Base-by-base conservation (phyloP, 179 eudicot species). In the Camellia oleifera region DNA sequence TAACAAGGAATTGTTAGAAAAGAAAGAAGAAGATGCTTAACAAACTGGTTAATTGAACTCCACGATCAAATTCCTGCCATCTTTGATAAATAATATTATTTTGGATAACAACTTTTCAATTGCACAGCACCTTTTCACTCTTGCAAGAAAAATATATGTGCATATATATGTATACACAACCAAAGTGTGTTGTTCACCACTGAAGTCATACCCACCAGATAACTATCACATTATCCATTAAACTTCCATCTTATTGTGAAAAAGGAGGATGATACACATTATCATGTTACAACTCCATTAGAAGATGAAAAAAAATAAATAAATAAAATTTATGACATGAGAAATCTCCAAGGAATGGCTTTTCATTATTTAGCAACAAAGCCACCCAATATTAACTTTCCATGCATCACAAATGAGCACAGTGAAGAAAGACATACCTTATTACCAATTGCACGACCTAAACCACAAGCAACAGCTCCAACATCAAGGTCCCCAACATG, bases 401-500 rank as follows among this genome's bases (percentile, higher is more conserved):
- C 52, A 61, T 11, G 32, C 46, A 18, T 52, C 56, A 65, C 48
- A 13, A 63, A 71, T 44, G 56, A 58, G 60, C 50, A 32, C 53
- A 42, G 72, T 53, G 78, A 83, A 76, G 56, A 71, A 6, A 11
- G 14, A 0, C 66, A 14, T 83, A 93, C 99, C 99, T 97, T 97
- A 84, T 97, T 95, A 85, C 98, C 97, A 84, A 97, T 91, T 53
- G 98, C 92, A 57, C 98, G 93, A 76, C 98, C 99, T 81, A 95
- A 90, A 78, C 99, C 99, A 85, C 99, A 97, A 63, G 99, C 98
- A 83, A 97, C 97, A 54, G 97, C 98, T 80, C 89, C 88, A 82
- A 91, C 97, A 87, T 97, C 98, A 83, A 97, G 97, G 82, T 97
- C 99, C 70, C 99, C 99, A 53, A 91, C 97, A 81, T 94, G 92